phyloP scores from a whole-genome alignment of 768 basidiomycete species.

The Mycena vulgaris region DNA sequence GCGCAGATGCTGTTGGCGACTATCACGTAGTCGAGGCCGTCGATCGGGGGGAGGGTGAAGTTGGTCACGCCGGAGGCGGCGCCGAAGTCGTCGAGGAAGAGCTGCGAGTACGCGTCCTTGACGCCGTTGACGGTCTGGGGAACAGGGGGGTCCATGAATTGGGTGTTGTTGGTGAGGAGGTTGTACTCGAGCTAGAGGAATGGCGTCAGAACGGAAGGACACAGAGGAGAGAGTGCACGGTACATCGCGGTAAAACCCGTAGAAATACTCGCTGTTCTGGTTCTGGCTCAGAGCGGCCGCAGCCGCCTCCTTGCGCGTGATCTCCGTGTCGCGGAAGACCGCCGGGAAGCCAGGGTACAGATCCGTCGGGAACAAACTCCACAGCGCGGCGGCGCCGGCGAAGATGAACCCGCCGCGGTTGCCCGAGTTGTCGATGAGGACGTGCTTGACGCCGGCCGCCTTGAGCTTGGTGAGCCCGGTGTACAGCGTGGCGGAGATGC shows the following conservation, averaged over 20 bases:
- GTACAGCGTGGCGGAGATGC: conserved; percentile 22
- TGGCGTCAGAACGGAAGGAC: background rate
- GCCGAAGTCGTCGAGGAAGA: conserved; percentile 40
- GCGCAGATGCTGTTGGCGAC: conserved; percentile 36
- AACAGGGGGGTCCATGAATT: conserved; percentile 37
- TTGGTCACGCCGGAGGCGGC: conserved; percentile 23
- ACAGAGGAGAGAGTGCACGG: background rate
- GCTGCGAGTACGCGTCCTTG: conserved; percentile 32
- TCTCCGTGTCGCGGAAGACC: background rate
- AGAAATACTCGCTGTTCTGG: conserved; percentile 26
- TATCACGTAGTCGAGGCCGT: conserved; percentile 31
- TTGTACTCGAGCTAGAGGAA: conserved; percentile 24
- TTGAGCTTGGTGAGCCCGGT: conserved; percentile 16
- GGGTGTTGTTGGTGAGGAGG: conserved; percentile 25
- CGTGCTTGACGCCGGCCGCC: conserved; percentile 26
- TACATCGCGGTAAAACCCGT: conserved; percentile 31
- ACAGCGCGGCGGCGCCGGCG: conserved; percentile 23
- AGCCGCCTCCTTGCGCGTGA: conserved; percentile 20
- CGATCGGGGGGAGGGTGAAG: conserved; percentile 29
- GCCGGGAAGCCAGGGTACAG: conserved; percentile 31
- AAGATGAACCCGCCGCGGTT: conserved; percentile 32
- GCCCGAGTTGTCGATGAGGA: conserved; percentile 30
- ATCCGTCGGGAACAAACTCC: conserved; percentile 26
- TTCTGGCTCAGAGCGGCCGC: conserved; percentile 14
- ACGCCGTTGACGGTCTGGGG: conserved; percentile 35